Evolutionary conservation across 2,329 filamentous ascomycete species (phyloP), one percentile per base, ranked within the genome.

Genomic region (Alternaria brassicicola): DNA sequence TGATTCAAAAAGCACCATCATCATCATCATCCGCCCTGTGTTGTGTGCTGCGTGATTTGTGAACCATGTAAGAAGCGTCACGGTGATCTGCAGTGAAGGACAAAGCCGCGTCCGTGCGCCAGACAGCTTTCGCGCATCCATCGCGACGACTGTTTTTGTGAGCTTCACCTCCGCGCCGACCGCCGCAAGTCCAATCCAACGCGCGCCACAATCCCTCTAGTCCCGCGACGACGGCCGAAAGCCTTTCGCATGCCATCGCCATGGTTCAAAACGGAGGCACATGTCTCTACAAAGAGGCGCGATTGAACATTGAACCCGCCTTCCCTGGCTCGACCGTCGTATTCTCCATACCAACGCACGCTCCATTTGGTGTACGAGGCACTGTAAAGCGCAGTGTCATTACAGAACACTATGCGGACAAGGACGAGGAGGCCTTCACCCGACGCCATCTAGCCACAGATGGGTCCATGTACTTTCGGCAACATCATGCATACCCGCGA

Each of bases 221-320:
- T 31, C 55, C 54, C 41, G 33, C 46, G 39, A 33, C 49, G 30
- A 43, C 42, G 6, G 15, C 28, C 41, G 54, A 7, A 46, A 1
- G 10, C 15, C 46, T 57, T 55, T 63, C 72, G 67, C 66, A 90
- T 89, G 89, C 87, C 84, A 81, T 83, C 82, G 86, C 83, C 75
- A 92, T 92, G 89, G 86, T 85, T 72, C 82, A 83, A 70, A 78
- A 82, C 73, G 84, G 85, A 72, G 83, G 85, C 66, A 84, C 85
- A 64, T 89, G 86, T 79, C 83, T 91, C 79, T 95, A 90, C 83
- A 93, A 93, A 82, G 92, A 96, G 84, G 92, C 90, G 77, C 88
- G 91, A 76, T 82, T 96, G 78, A 92, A 91, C 78, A 85, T 95
- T 70, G 91, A 95, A 79, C 87, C 88, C 64, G 84, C 87, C 61